These are phyloP conservation scores for Thielaviopsis musarum DNA, from an alignment of 2,329 filamentous ascomycete species.

Conservation along the genomic window DNA sequence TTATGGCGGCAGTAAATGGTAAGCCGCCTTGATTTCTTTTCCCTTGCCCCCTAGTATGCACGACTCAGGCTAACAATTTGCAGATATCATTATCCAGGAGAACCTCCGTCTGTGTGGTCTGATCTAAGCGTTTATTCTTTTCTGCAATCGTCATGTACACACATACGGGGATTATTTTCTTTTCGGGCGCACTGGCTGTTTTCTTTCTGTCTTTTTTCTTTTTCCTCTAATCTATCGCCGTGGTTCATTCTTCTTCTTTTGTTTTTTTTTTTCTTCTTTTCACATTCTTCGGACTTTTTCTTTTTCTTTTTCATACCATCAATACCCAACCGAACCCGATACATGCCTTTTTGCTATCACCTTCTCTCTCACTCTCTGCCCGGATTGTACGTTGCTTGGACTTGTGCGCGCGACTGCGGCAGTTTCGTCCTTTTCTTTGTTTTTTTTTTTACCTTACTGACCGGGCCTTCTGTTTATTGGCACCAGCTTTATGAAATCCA, in stretches of 20 bases:
- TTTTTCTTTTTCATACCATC: slow-evolving; percentile 15
- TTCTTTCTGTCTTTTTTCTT: slow-evolving; percentile 17
- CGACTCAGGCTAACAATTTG: slow-evolving; percentile 19
- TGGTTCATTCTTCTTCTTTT: slow-evolving; percentile 7
- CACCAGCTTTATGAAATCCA: not conserved
- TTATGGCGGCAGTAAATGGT: slow-evolving; percentile 99
- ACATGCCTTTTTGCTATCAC: slow-evolving; percentile 3
- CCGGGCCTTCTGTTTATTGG: not conserved
- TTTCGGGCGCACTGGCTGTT: slow-evolving; percentile 11
- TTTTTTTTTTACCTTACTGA: not conserved
- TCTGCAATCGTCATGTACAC: slow-evolving; percentile 17
- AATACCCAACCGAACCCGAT: slow-evolving; percentile 14
- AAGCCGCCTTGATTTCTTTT: slow-evolving; percentile 20
- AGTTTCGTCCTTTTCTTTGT: not conserved
- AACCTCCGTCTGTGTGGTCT: slow-evolving; percentile 93
- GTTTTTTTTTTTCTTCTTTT: slow-evolving; percentile 14
- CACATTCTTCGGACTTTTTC: slow-evolving; percentile 12
- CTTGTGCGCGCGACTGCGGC: not conserved
- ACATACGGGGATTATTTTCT: slow-evolving; percentile 7
- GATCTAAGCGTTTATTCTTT: slow-evolving; percentile 47
- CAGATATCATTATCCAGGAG: slow-evolving; percentile 99
- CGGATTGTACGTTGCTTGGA: not conserved
- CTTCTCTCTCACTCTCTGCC: not conserved
- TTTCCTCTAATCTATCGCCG: slow-evolving; percentile 13
- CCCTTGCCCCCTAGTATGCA: slow-evolving; percentile 19